Evolutionary conservation across 2,329 filamentous ascomycete species (phyloP), one percentile per base, ranked within the genome.

Genomic region (Lecanicillium sp.): DNA sequence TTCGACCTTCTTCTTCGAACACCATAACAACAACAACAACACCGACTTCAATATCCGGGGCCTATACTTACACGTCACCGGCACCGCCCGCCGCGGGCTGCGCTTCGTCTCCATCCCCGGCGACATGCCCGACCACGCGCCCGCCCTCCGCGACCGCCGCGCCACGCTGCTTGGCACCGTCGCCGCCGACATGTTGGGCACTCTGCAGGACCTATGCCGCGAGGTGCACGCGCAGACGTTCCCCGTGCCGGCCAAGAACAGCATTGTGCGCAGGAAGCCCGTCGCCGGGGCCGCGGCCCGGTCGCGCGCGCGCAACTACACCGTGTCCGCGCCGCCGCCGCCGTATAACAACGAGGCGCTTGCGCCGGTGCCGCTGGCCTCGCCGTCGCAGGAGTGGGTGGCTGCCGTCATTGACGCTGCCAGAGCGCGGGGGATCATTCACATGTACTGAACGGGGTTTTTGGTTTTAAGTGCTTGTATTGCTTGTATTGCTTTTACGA

Each of bases 111-210:
- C 36, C 10, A 42, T 29, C 2, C 36, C 11, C 4, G 36, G 36
- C 20, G n/a, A 33, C 21, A 8, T 10, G 21, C 27, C 44, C 7
- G 17, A 37, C n/a, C 19, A 6, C 20, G 11, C 29, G 26, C 30
- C 50, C 9, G 3, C 44, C 5, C 42, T 58, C 20, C 44, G 53
- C 10, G 42, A 49, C 19, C 51, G 50, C n/a, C n/a, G n/a, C n/a
- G n/a, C n/a, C 36, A 46, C 35, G 11, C 45, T 49, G 8, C 49
- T 60, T 10, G 56, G 59, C n/a, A 55, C 54, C 10, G 50, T 61
- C 10, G 44, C 54, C 19, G 44, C 51, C 5, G 35, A 51, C 6
- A 48, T 55, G 14, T 24, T 60, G 5, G 51, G 53, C 11, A 41
- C 50, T 30, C 45, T 60, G 15, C 43, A 44, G 0, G 15, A 44